Evolutionary conservation across 768 basidiomycete genomes (phyloP), one percentile per base, ranked within the genome.

Genomic region (Collybia nuda): DNA sequence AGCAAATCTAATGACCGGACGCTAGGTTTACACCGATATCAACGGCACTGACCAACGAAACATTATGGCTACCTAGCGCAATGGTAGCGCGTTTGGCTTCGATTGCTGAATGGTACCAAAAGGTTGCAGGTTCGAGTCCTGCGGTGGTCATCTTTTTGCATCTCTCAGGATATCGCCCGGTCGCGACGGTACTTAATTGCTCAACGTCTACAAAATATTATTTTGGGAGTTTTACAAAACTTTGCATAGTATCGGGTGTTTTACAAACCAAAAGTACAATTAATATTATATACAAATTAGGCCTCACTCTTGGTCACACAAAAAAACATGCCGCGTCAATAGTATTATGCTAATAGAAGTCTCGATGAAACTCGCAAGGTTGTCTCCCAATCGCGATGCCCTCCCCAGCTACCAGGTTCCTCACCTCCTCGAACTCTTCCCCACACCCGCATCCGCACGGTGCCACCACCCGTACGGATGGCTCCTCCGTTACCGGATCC

Each of bases 41-140:
- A 14, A 32, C 32, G 32, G 32, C 32, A 32, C 14, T 32, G 32
- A 11, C 14, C 3, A 11, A 14, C n/a, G n/a, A 3, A 32, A 32
- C 14, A 14, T 8, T 14, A 73, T 68, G 84, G 82, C 80, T 84
- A 81, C 85, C 85, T 89, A 74, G 87, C 88, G 85, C 88, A 89
- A 90, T 89, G 88, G 88, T 88, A 90, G 88, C 88, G 88, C 88
- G 86, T 90, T 88, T 89, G 87, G 87, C 87, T 90, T 90, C 88
- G 86, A 88, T 79, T 61, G 84, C 82, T 75, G 56, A 69, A 72
- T 69, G 82, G 73, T 55, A 90, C 88, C 88, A 89, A 88, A 86
- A 90, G 89, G 88, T 85, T 90, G 88, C 88, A 90, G 88, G 89
- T 90, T 90, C 88, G 87, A 90, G 86, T 88, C 88, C 88, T 89